A percentile compares a stretch with the other conserved stretches of the same genome.
phyloP scores from a whole-genome alignment of 805 yeast species.

The Babjeviella inositovora region DNA sequence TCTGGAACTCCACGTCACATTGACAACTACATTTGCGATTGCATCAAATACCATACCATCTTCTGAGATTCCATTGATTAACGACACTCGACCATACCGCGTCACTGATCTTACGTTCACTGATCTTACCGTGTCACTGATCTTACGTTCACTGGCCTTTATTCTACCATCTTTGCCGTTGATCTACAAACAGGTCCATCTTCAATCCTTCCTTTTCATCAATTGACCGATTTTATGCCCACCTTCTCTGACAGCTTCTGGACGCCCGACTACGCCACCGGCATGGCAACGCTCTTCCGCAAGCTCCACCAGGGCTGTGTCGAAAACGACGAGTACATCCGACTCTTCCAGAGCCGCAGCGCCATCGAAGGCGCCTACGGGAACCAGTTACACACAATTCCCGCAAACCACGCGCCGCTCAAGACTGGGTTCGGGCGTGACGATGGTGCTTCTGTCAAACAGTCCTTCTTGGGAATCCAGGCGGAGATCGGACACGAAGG shows the following conservation, averaged over 20 bases:
- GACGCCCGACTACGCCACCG: conserved; percentile 49
- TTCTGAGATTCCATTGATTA: too few relatives aligned
- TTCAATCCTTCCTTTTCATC: too few relatives aligned
- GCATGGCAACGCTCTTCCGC: conserved; percentile 31
- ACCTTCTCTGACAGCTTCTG: conserved; percentile 68
- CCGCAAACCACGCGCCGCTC: conserved; percentile 15
- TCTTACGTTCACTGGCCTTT: too few relatives aligned
- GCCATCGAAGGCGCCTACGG: conserved; percentile 62
- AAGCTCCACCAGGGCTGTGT: conserved; percentile 44
- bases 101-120: too few relatives aligned
- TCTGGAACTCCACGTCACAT: too few relatives aligned
- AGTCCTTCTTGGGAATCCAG: conserved; percentile 42
- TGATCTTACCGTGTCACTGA: too few relatives aligned
- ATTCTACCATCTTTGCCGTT: too few relatives aligned
- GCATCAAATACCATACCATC: too few relatives aligned
- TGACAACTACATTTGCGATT: too few relatives aligned
- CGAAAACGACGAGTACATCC: conserved; percentile 57
- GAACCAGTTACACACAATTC: conserved; percentile 24
- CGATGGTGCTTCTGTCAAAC: conserved; percentile 47
- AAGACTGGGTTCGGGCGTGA: conserved; percentile 28
- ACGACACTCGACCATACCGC: too few relatives aligned
- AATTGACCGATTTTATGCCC: too few relatives aligned
- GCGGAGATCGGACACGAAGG: conserved; percentile 44
- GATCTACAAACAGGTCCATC: too few relatives aligned
- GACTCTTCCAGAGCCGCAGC: conserved; percentile 51